Percentiles rank a stretch among this genome's conserved stretches.
Conservation (phyloP, 2,329 filamentous ascomycete species). For the Tolypocladium sp. region DNA sequence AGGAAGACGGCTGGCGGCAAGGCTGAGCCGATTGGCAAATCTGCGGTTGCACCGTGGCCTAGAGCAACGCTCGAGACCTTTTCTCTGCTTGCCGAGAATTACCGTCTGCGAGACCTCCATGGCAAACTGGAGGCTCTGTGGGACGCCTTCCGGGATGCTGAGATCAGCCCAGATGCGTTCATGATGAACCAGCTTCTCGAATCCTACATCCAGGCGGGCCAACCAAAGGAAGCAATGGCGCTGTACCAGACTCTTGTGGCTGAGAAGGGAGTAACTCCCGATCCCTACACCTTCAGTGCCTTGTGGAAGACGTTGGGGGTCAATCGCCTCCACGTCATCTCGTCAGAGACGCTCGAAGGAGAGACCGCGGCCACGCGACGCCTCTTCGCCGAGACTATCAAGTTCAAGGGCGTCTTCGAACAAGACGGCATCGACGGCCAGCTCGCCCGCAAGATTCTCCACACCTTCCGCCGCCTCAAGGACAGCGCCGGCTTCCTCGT, state of each 20-base stretch:
- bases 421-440: constrained; percentile 33
- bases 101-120: constrained; percentile 52
- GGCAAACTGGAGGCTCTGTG: constrained; percentile 50
- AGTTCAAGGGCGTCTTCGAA: constrained; percentile 35
- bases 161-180: constrained; percentile 60
- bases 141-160: constrained; percentile 50
- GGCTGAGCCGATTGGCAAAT: neutral
- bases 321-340: constrained; percentile 35
- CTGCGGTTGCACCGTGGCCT: constrained; percentile 25
- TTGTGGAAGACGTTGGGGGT: constrained; percentile 53
- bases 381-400: constrained; percentile 40
- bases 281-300: constrained; percentile 59
- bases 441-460: constrained; percentile 38
- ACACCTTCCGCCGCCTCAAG: constrained; percentile 37
- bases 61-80: constrained; percentile 71
- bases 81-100: constrained; percentile 63
- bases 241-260: constrained; percentile 47
- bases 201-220: constrained; percentile 51
- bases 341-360: constrained; percentile 14
- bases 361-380: constrained; percentile 27
- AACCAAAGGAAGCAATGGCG: constrained; percentile 41
- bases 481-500: constrained; percentile 37
- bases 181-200: constrained; percentile 74
- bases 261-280: constrained; percentile 43
- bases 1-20: constrained; percentile 18